Base-by-base conservation (phyloP, 129 eudicot genomes). In the Tagetes patula region DNA sequence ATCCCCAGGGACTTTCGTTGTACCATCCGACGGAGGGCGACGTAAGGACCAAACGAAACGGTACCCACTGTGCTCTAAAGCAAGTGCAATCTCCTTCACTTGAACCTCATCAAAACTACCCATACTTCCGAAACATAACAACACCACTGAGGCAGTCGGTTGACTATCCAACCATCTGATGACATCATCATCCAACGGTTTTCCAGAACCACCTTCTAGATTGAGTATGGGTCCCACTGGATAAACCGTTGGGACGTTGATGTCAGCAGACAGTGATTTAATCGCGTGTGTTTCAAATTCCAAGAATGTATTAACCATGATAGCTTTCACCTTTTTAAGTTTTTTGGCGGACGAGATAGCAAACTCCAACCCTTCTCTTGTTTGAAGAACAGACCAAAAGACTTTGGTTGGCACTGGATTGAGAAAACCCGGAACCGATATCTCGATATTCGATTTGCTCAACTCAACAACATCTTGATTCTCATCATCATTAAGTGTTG, bases 31-130 rank as follows among this genome's bases (percentile, higher is more conserved):
- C 27, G 71, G 45, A 48, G 63, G 58, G 11, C 63, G 72, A 32
- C 84, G 74, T 9, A 85, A 38, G 8, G 84, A 79, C 87, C 87
- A 82, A 5, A 82, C 36, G 39, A 85, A 82, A 12, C 75, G 68
- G 5, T 46, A 40, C 0, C 84, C 82, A 61, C 78, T 82, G 13
- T 32, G 12, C 52, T 76, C 82, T 5, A 85, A 68, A 3, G 71
- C 89, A 14, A 27, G 33, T 3, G 86, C 86, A 0, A 85, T 70
- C 69, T 79, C 76, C 64, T 66, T 75, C 13, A 82, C 75, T 47
- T 76, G 80, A 8, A 33, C 31, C 61, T 77, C 75, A 37, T 69
- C 68, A 60, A 77, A 77, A 61, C 54, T 12, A 56, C 81, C 81
- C 45, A 38, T 65, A 12, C 82, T 79, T 39, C 76, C 75, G 12